Evolutionary conservation across 2,329 filamentous ascomycete species (phyloP), one percentile per base, ranked within the genome.

Genomic region (Aureobasidium sp.): DNA sequence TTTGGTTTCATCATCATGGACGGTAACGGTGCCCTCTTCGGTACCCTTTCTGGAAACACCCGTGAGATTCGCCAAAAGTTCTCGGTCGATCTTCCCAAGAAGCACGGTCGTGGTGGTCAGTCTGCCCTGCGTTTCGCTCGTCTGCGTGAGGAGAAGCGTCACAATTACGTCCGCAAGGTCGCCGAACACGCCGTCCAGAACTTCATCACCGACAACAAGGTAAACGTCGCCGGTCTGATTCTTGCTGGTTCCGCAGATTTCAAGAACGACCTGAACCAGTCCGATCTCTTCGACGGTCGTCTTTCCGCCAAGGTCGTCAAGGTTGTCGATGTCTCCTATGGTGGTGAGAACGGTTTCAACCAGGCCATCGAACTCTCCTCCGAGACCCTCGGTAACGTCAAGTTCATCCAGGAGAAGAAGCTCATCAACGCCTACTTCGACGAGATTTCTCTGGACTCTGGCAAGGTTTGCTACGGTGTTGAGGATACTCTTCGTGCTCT

Each of bases 1-100:
- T 99, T 99, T 69, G 94, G 94, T 60, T 99, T 99, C 79, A 99
- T 99, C 75, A 87, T 99, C 79, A 99, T 99, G 94, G 94, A 99
- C 74, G 94, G 94, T 79, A 99, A 99, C 77, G 95, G 94, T 69
- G 90, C 94, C 45, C 85, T 99, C 31, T 99, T 99, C 68, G 94
- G 94, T 69, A 99, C 94, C 0, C 82, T 99, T 43, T 96, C 91
- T 70, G 95, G 94, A 68, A 99, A 99, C 77, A 99, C 94, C 37
- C 87, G 94, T 74, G 95, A 99, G 69, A 84, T 99, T 53, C 83
- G 97, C 57, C 94, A 99, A 80, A 99, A 99, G 78, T 96, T 99
- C 79, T 90, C 89, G 21, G 94, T 99, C 74, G 95, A 99, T 81
- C 81, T 99, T 61, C 94, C 94, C 75, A 99, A 99, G 86, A 99